Evolutionary conservation across 2,329 filamentous ascomycete species (phyloP).

Genomic region (Colletotrichum falcatum): DNA sequence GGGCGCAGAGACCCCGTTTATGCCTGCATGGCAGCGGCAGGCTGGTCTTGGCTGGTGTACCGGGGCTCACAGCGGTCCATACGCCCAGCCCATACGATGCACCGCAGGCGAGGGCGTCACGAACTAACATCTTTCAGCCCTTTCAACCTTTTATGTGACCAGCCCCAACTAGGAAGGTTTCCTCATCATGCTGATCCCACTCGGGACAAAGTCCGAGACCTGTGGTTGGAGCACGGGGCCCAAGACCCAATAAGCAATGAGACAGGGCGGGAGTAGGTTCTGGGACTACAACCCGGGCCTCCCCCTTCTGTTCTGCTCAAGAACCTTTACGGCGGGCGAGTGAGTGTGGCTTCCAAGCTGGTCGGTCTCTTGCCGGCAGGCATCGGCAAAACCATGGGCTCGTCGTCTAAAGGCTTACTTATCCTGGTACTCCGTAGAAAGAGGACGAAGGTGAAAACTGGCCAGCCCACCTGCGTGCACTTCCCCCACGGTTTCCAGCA

Average conservation of each 20-base stretch:
- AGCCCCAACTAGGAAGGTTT: background rate
- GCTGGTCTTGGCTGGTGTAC: conserved; percentile 16
- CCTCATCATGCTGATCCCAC: background rate
- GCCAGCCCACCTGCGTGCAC: no score
- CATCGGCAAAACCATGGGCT: no score
- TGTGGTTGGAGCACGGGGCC: background rate
- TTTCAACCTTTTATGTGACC: background rate
- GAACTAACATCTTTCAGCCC: background rate
- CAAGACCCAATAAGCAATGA: background rate
- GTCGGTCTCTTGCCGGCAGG: background rate
- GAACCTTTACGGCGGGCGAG: background rate
- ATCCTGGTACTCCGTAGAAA: no score
- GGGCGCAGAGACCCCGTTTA: conserved; percentile 29
- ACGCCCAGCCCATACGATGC: background rate
- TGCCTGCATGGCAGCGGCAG: conserved; percentile 1
- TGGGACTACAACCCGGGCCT: background rate
- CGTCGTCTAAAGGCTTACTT: conserved; percentile 19
- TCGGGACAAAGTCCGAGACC: background rate
- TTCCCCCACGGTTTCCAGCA: background rate
- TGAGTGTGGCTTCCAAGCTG: no score
- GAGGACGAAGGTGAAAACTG: no score
- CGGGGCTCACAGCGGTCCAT: background rate
- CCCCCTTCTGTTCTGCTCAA: background rate
- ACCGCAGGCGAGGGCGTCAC: conserved; percentile 9
- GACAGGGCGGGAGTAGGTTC: no score